Evolutionary conservation across 768 basidiomycete species (phyloP), one percentile per base, ranked within the genome.

Genomic region (Pulveroboletus ravenelii): DNA sequence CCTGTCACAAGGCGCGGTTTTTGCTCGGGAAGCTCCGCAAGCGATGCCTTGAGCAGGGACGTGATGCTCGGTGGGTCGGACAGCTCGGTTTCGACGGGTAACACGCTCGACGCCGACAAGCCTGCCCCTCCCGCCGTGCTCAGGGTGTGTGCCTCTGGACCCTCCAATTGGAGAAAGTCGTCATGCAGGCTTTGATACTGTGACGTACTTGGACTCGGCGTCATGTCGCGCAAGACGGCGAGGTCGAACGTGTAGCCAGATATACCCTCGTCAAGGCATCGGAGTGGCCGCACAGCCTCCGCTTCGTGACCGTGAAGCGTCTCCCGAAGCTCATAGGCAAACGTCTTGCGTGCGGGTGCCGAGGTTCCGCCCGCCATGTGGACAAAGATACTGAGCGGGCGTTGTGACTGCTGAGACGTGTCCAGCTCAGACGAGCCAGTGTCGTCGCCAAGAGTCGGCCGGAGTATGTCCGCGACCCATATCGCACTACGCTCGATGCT

Each of bases 211-310:
- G 62, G 56, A 10, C 38, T 38, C 8, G 58, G 58, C 3, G 45
- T 53, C 36, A 62, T 10, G 69, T 69, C 39, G 58, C 62, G 53
- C 38, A 80, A 52, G 10, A 84, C 76, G 0, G 77, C 74, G 7
- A 91, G 76, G 54, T 93, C 86, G 56, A 90, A 77, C 9, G 75
- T 69, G 60, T 92, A 91, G 3, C 90, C 90, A 0, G 70, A 45
- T 14, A 91, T 71, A 8, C 83, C 85, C 1, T 87, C 80, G 62
- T 91, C 85, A 7, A 92, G 74, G 18, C 66, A 77, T 10, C 66
- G 67, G 17, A 84, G 64, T 0, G 81, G 84, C 39, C 65, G 67
- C 13, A 87, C 56, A 0, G 71, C 68, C 2, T 77, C 77, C 1
- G 75, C 76, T 37, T 88, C 85, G 5, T 74, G 73, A 2, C 76